A percentile compares a stretch with the other conserved stretches of the same genome.
Evolutionary conservation across 1,284 basidiomycete species (phyloP).

Genomic region (Ustilago trichophora): DNA sequence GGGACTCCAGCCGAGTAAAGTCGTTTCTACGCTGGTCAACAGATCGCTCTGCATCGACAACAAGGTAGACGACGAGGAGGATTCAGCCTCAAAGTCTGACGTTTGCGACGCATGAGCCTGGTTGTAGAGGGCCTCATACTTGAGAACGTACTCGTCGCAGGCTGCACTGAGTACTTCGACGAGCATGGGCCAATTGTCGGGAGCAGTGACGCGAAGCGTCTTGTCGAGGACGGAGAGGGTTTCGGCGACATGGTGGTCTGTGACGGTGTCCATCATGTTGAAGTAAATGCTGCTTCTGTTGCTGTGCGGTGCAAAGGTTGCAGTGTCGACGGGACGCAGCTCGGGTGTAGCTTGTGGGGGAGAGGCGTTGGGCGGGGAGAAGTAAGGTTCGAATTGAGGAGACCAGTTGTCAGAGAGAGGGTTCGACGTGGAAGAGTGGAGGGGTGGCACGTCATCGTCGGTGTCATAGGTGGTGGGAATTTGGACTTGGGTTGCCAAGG

Average conservation of each 20-base stretch:
- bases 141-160: slow-evolving; percentile 32
- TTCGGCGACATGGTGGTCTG: slow-evolving; percentile 3
- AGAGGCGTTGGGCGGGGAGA: slow-evolving; percentile 7
- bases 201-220: slow-evolving; percentile 32
- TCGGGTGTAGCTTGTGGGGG: background rate
- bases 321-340: background rate
- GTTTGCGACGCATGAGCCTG: slow-evolving; percentile 16
- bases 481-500: slow-evolving; percentile 5
- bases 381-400: slow-evolving; percentile 26
- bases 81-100: background rate
- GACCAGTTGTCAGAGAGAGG: no score
- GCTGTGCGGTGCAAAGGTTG: no score
- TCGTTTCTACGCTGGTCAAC: slow-evolving; percentile 21
- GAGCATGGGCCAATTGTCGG: slow-evolving; percentile 38
- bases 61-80: background rate
- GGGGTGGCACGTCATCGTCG: slow-evolving; percentile 9
- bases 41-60: slow-evolving; percentile 12
- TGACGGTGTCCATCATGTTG: background rate
- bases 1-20: slow-evolving; percentile 34
- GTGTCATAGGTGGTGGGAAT: background rate
- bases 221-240: slow-evolving; percentile 24
- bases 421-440: slow-evolving; percentile 3
- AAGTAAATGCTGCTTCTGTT: background rate
- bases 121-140: slow-evolving; percentile 34
- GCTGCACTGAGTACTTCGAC: slow-evolving; percentile 27